Base-by-base conservation (phyloP, 768 basidiomycete species). In the Naganishia vishniacii region DNA sequence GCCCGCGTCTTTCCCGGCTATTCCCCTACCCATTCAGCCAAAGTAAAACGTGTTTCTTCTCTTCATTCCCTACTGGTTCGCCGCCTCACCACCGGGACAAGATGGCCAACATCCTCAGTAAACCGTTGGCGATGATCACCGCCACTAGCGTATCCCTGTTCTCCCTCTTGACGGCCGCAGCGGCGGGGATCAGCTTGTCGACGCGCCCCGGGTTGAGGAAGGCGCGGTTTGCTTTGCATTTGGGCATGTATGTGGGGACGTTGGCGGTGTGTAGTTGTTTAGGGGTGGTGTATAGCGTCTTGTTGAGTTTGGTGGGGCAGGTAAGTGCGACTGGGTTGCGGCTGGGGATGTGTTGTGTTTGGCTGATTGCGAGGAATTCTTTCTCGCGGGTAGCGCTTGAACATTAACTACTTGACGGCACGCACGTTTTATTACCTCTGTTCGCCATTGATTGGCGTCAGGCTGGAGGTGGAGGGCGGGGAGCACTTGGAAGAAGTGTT, bases 351-450 rank as follows among this genome's bases (percentile, higher is more conserved):
- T 40, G 26, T 15, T 34, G 42, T 18, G 8, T 16, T 7, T 18
- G 42, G 40, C 13, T 29, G 34, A 37, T 15, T 7, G 34, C 34
- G 34, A 37, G 34, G 34, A n/a, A n/a, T n/a, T n/a, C n/a, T n/a
- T n/a, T n/a, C n/a, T n/a, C n/a, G n/a, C 59, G 28, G 5, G 12
- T 28, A 77, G 68, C 81, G 86, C 37, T 84, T 85, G 73, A 87
- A 94, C 73, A 87, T 88, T 71, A 91, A 93, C 79, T 86, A 83
- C 71, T 79, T 87, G 67, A 86, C 93, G 45, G 94, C 92, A 7
- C 80, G 88, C 61, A 84, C 83, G 48, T 97, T 98, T 81, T 89
- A 94, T 79, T 70, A 74, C 48, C 63, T 88, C 61, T 84, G 85
- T 51, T 81, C 84, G 34, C 83, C 82, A 18, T 73, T 84, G 2